Evolutionary conservation across 495 filamentous ascomycete genomes (phyloP).

Genomic region (Usnea hakonensis): DNA sequence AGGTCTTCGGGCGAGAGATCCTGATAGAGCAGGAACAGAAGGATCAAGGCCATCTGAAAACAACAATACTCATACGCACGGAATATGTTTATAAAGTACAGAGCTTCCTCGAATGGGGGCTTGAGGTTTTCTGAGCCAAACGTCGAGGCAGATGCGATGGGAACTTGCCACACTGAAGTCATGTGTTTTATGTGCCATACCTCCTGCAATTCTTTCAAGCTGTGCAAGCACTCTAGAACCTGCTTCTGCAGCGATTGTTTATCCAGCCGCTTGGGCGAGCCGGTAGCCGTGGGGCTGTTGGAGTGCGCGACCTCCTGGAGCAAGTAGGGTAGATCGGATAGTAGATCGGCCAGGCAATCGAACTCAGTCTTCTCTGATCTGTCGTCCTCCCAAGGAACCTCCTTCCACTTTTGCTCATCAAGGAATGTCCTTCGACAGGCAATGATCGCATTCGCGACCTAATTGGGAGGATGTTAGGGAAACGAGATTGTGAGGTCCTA

Average conservation of each 20-base stretch:
- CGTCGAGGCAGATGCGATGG: not conserved
- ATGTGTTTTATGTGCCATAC: not conserved
- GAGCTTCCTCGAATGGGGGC: slow-evolving; percentile 1
- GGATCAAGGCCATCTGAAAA: not conserved
- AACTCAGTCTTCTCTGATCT: not conserved
- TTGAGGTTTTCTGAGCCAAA: not conserved
- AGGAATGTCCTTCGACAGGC: slow-evolving; percentile 13
- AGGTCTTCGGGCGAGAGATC: not conserved
- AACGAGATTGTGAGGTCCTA: not conserved
- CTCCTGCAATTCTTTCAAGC: not conserved
- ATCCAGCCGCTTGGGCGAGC: not conserved
- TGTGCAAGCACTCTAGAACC: not conserved
- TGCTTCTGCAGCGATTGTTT: not conserved
- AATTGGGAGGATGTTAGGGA: not conserved
- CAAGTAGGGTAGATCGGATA: slow-evolving; percentile 6
- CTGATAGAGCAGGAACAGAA: slow-evolving; percentile 1
- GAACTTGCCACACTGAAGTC: not conserved
- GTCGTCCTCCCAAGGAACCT: slow-evolving; percentile 10
- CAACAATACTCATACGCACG: slow-evolving; percentile 4
- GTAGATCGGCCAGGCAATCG: slow-evolving; percentile 6
- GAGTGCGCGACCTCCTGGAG: not conserved
- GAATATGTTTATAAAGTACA: not conserved
- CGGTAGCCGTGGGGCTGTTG: not conserved
- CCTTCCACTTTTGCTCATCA: slow-evolving; percentile 9
- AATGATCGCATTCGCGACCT: slow-evolving; percentile 1